Evolutionary conservation across 352 stramenopile species (phyloP).

Genomic region (Lagenidium giganteum): DNA sequence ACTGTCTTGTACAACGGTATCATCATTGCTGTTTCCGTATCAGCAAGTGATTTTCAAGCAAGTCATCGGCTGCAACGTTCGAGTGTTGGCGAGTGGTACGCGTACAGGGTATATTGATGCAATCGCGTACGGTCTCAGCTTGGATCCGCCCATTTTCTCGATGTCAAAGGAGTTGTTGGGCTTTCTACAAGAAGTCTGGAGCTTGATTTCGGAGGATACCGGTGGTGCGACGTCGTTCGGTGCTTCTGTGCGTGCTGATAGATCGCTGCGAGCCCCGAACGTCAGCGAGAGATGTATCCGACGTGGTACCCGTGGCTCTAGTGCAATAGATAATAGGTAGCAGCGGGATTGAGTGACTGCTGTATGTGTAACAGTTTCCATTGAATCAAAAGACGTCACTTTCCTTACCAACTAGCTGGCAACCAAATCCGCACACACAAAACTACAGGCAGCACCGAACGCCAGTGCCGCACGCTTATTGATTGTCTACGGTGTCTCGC

Average conservation of each 20-base stretch:
- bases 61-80: conserved; percentile 74
- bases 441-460: too few relatives aligned
- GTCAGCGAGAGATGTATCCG: conserved; percentile 81
- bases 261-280: conserved; percentile 75
- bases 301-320: conserved; percentile 88
- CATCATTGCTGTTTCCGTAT: conserved; percentile 75
- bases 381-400: too few relatives aligned
- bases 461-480: too few relatives aligned
- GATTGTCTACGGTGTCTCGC: too few relatives aligned
- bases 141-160: conserved; percentile 75
- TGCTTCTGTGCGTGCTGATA: conserved; percentile 63
- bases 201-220: conserved; percentile 72
- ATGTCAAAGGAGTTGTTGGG: conserved; percentile 82
- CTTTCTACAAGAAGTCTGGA: conserved; percentile 86
- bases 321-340: not conserved
- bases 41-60: conserved; percentile 83
- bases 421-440: too few relatives aligned
- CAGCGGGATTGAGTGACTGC: too few relatives aligned
- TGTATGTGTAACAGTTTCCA: too few relatives aligned
- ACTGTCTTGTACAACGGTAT: conserved; percentile 51
- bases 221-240: conserved; percentile 14
- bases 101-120: conserved; percentile 82
- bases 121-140: conserved; percentile 71
- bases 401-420: too few relatives aligned
- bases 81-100: conserved; percentile 57